Percentiles rank a stretch among this genome's conserved stretches.
Evolutionary conservation across 768 basidiomycete genomes (phyloP).

Genomic region (Pholiota microspora): DNA sequence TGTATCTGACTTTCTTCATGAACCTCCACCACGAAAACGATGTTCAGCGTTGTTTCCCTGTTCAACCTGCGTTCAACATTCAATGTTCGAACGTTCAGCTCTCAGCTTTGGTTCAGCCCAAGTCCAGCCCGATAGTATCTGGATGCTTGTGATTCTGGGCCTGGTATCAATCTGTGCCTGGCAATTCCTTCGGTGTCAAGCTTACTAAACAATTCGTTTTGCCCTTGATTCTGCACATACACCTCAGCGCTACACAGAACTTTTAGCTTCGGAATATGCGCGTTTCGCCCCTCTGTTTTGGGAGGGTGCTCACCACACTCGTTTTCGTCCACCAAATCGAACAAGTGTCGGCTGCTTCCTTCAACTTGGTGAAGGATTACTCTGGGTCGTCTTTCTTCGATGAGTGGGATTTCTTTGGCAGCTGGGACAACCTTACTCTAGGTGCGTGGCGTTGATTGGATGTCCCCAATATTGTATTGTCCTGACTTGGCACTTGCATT

Average conservation of each 20-base stretch:
- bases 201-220: too few species aligned
- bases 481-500: neutral
- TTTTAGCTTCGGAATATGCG: neutral
- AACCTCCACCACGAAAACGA: too few species aligned
- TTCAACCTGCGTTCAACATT: too few species aligned
- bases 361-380: slow-evolving; percentile 20
- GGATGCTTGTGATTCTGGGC: too few species aligned
- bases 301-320: neutral
- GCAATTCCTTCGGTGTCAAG: too few species aligned
- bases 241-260: neutral
- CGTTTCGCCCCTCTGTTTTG: neutral
- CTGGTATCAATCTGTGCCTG: too few species aligned
- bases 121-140: too few species aligned
- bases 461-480: neutral
- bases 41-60: too few species aligned
- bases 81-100: too few species aligned
- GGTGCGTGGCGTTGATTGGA: slow-evolving; percentile 16
- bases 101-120: too few species aligned
- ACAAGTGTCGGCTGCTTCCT: slow-evolving; percentile 2
- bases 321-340: neutral
- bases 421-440: slow-evolving; percentile 42
- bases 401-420: slow-evolving; percentile 34
- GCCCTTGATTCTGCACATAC: too few species aligned
- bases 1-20: too few species aligned
- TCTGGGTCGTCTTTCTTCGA: slow-evolving; percentile 23